Base-by-base conservation (phyloP, 2,329 filamentous ascomycete genomes). In the Curvularia lunata region DNA sequence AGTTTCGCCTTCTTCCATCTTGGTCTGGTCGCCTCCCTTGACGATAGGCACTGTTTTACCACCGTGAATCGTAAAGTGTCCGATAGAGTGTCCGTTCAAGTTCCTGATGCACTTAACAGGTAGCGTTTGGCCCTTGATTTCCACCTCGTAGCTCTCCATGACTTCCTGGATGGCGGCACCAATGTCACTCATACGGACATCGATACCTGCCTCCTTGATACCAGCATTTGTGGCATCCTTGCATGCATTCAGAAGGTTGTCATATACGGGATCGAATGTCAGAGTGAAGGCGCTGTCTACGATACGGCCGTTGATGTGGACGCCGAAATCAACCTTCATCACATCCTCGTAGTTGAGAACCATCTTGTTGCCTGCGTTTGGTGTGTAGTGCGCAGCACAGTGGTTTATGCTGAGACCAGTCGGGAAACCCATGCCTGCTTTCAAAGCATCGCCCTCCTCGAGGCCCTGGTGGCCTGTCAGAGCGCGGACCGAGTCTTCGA, bases 1-100 rank as follows among this genome's bases (percentile, higher is more conserved):
- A 18, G 92, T 88, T 73, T 98, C 93, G 41, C 92, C 92, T 79
- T 97, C 94, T 80, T 97, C 93, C 94, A 98, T 98, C 84, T 96
- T 97, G 51, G 92, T 96, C 75, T 89, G 87, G 72, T 96, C 91
- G 61, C 86, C 86, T 61, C 87, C 89, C 82, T 96, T 96, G 63
- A 97, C 92, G 70, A 97, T 97, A 0, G 93, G 94, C 50, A 97
- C 91, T 65, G 91, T 92, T 84, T 97, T 97, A 69, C 87, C 90
- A 56, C 93, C 92, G 79, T 97, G 93, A 69, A 97, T 97, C 75
- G 87, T 88, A 81, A 93, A 95, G 61, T 88, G 92, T 55, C 91
- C 84, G 72, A 97, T 97, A 66, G 91, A 94, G 81, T 97, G 93
- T 9, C 92, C 92, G 72, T 91, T 94, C 59, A 96, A 82, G 80